Conservation (phyloP, 208 protist species). For the Leishmania tarentolae region DNA sequence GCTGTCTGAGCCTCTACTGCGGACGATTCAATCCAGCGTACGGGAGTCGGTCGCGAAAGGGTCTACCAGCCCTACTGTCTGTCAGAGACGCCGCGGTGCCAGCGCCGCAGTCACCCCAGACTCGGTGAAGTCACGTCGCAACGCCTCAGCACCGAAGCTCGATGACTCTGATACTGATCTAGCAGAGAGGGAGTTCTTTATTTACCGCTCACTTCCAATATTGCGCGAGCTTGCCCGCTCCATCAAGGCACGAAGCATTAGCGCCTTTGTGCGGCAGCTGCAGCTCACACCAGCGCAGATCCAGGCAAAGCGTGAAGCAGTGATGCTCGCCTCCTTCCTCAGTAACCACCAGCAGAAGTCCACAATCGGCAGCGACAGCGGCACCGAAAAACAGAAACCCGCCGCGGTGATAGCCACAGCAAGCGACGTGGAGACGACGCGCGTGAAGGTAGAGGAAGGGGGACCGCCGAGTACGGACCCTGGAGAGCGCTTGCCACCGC, state of each 20-base stretch:
- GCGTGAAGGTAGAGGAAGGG: constrained; percentile 3
- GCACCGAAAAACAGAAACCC: background rate
- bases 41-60: constrained; percentile 1
- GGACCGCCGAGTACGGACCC: background rate
- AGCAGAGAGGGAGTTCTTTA: background rate
- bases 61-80: background rate
- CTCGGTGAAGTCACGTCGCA: background rate
- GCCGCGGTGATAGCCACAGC: constrained; percentile 1
- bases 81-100: background rate
- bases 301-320: constrained; percentile 68
- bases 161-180: background rate
- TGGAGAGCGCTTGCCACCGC: constrained; percentile 5
- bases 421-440: background rate
- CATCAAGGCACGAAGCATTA: constrained; percentile 46
- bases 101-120: background rate
- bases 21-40: constrained; percentile 25
- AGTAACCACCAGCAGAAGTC: constrained; percentile 13
- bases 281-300: constrained; percentile 54
- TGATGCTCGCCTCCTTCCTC: constrained; percentile 45
- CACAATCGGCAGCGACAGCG: background rate
- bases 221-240: constrained; percentile 51
- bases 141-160: background rate
- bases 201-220: constrained; percentile 41
- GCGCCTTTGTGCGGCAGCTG: constrained; percentile 49
- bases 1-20: constrained; percentile 36